These are phyloP conservation scores for Komagataella mondaviorum DNA, from an alignment of 805 yeast species.

Conservation along the genomic window DNA sequence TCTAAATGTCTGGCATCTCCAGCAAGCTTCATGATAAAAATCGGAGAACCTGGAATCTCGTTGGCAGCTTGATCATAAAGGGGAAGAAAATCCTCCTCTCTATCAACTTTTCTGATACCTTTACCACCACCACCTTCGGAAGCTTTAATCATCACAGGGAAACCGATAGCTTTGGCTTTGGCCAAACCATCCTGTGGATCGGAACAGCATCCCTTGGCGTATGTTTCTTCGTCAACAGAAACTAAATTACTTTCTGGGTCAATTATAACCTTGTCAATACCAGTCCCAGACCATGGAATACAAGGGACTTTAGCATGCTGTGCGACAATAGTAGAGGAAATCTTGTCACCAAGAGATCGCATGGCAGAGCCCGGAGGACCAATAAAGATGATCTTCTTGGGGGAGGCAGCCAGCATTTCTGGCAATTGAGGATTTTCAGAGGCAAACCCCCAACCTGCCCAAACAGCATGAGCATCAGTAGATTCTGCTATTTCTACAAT, in stretches of 20 bases:
- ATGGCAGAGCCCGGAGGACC: constrained; percentile 99
- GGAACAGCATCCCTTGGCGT: constrained; percentile 78
- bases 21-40: constrained; percentile 94
- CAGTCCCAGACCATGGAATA: constrained; percentile 99
- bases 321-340: constrained; percentile 95
- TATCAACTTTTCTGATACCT: constrained; percentile 94
- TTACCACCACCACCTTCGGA: constrained; percentile 99
- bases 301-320: constrained; percentile 98
- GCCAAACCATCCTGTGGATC: constrained; percentile 81
- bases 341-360: constrained; percentile 99
- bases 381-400: constrained; percentile 80
- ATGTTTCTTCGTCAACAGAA: constrained; percentile 74
- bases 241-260: constrained; percentile 67
- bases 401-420: constrained; percentile 86
- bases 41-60: constrained; percentile 98
- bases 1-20: constrained; percentile 97
- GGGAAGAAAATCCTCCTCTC: constrained; percentile 62
- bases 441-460: constrained; percentile 99
- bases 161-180: constrained; percentile 81
- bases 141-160: constrained; percentile 98
- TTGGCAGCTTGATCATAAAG: constrained; percentile 88
- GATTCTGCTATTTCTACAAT: constrained; percentile 97
- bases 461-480: constrained; percentile 92
- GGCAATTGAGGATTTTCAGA: constrained; percentile 96
- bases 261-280: constrained; percentile 68